These are phyloP conservation scores for Plasmodium vinckei DNA, from an alignment of 169 alveolate species.

Conservation along the genomic window DNA sequence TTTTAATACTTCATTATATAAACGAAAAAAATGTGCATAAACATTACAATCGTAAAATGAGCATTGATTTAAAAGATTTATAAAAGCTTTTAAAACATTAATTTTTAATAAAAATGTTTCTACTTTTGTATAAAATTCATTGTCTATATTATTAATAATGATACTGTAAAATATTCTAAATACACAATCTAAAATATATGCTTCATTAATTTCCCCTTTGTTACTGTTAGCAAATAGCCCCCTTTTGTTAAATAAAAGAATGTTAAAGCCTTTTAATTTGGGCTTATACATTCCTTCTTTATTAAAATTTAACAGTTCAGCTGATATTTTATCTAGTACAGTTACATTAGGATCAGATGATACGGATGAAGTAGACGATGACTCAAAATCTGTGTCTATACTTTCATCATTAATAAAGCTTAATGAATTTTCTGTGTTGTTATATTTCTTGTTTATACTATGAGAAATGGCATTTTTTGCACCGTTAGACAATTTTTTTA, in stretches of 20 bases:
- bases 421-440: not conserved
- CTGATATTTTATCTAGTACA: slow-evolving; percentile 37
- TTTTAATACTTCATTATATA: slow-evolving; percentile 68
- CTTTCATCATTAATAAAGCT: not conserved
- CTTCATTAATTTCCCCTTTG: slow-evolving; percentile 57
- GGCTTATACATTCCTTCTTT: slow-evolving; percentile 49
- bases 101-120: slow-evolving; percentile 33
- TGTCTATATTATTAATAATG: slow-evolving; percentile 42
- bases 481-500: not conserved
- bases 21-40: slow-evolving; percentile 69
- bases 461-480: not conserved
- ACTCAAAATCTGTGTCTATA: too few species aligned
- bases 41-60: slow-evolving; percentile 75
- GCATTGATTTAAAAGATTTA: slow-evolving; percentile 48
- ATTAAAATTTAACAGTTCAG: slow-evolving; percentile 33
- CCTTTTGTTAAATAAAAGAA: slow-evolving; percentile 52
- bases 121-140: slow-evolving; percentile 31
- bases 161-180: slow-evolving; percentile 59
- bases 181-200: slow-evolving; percentile 31
- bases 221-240: slow-evolving; percentile 56
- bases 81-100: slow-evolving; percentile 31
- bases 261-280: slow-evolving; percentile 12
- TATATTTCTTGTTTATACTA: not conserved
- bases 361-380: slow-evolving; percentile 18
- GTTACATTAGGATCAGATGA: slow-evolving; percentile 29